phyloP scores from a whole-genome alignment of 345 rosid genomes.

The Citrus hindsii region DNA sequence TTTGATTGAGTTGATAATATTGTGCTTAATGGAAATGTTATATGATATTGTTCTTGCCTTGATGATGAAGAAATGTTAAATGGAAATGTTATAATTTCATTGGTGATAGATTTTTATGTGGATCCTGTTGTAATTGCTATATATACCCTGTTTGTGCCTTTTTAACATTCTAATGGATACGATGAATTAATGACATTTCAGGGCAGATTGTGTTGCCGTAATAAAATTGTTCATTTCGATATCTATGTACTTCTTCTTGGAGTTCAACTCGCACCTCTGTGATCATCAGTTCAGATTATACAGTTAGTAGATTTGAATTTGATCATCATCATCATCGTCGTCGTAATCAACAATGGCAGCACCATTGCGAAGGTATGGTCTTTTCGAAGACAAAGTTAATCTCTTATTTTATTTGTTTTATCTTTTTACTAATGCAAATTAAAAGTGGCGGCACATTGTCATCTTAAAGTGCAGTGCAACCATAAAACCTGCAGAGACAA shows the following conservation, averaged over 20 bases:
- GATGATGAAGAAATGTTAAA: too few relatives aligned
- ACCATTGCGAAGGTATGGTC: slow-evolving; percentile 36
- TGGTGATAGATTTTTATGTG: too few relatives aligned
- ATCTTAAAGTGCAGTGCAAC: slow-evolving; percentile 34
- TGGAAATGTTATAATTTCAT: too few relatives aligned
- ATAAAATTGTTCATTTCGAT: background rate
- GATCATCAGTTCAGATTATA: slow-evolving; percentile 3
- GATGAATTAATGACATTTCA: background rate
- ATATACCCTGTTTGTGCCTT: too few relatives aligned
- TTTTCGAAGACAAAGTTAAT: background rate
- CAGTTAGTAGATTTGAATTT: slow-evolving; percentile 7
- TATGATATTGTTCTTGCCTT: too few relatives aligned
- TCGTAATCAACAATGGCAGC: slow-evolving; percentile 27
- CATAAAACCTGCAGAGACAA: slow-evolving; percentile 57
- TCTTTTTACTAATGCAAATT: background rate
- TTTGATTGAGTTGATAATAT: too few relatives aligned
- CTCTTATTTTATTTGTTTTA: background rate
- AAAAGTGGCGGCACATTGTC: slow-evolving; percentile 3
- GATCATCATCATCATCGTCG: background rate
- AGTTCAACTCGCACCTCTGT: slow-evolving; percentile 20
- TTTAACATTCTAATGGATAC: too few relatives aligned
- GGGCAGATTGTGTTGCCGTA: slow-evolving; percentile 6
- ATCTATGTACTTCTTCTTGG: slow-evolving; percentile 5
- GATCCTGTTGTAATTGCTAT: too few relatives aligned
- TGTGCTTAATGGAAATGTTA: too few relatives aligned